phyloP scores from a whole-genome alignment of 1,139 yeast species.

The Nematodospora anomalae region DNA sequence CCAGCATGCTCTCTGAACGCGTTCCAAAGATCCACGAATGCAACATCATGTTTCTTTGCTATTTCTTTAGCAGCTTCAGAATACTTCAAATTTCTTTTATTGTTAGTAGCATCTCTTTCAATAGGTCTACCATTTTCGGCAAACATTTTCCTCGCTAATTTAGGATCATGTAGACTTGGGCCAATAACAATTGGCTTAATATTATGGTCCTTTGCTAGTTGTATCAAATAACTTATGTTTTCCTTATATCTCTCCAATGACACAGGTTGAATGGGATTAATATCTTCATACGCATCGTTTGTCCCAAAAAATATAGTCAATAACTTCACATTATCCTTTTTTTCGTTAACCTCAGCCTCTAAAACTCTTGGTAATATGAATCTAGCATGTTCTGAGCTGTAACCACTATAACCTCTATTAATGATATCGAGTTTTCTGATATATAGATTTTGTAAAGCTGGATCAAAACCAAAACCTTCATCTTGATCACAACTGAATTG shows the following conservation, averaged over 20 bases:
- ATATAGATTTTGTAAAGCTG: conserved; percentile 49
- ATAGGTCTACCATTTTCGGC: conserved; percentile 9
- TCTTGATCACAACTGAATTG: conserved; percentile 45
- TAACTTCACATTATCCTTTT: conserved; percentile 31
- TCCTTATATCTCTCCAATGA: conserved; percentile 45
- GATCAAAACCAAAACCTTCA: conserved; percentile 48
- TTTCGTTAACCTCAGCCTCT: conserved; percentile 36
- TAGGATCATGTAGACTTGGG: conserved; percentile 58
- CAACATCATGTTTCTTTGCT: conserved; percentile 45
- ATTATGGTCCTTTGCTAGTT: conserved; percentile 33
- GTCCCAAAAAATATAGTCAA: conserved; percentile 72
- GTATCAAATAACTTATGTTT: conserved; percentile 47
- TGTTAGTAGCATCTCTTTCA: conserved; percentile 19
- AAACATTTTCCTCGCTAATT: conserved; percentile 9
- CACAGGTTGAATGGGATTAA: conserved; percentile 53
- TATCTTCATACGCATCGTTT: conserved; percentile 69
- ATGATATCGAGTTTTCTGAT: conserved; percentile 54
- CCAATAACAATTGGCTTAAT: conserved; percentile 59
- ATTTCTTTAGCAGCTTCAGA: conserved; percentile 48
- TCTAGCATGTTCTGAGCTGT: conserved; percentile 54
- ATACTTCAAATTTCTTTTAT: conserved; percentile 42
- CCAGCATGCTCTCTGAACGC: conserved; percentile 34
- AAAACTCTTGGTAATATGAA: conserved; percentile 48
- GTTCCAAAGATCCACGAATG: conserved; percentile 55
- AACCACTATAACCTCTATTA: conserved; percentile 64